Conservation (phyloP, 345 rosid genomes). For the Aquilaria yunnanensis region DNA sequence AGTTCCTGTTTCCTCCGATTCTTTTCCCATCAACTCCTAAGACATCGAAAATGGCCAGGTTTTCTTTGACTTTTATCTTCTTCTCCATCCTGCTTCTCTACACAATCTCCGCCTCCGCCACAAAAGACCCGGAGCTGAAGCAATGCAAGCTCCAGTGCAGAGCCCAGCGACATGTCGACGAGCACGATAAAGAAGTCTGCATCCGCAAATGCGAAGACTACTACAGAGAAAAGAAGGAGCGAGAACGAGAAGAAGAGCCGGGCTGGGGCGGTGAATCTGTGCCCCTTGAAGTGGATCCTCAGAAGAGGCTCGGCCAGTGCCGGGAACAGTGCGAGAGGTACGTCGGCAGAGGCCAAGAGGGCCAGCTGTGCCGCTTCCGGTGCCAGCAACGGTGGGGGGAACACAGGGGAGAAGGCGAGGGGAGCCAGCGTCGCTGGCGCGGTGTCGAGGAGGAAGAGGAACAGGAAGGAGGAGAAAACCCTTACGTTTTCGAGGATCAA, state of each 20-base stretch:
- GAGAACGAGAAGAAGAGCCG: conserved; percentile 7
- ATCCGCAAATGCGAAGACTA: conserved; percentile 26
- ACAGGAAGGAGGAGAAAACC: conserved; percentile 16
- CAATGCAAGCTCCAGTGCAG: conserved; percentile 45
- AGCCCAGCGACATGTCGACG: conserved; percentile 23
- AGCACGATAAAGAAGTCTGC: conserved; percentile 24
- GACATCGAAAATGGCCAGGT: conserved; percentile 18
- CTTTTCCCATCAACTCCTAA: neutral
- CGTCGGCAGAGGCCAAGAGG: conserved; percentile 9
- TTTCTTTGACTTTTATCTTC: conserved; percentile 6
- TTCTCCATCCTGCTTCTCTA: conserved; percentile 13
- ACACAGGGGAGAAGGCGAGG: neutral
- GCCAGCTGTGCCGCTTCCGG: conserved; percentile 19
- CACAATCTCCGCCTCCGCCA: conserved; percentile 20
- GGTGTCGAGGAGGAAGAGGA: neutral
- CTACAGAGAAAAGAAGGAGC: conserved; percentile 17
- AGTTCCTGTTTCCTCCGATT: neutral
- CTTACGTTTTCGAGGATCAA: conserved; percentile 30
- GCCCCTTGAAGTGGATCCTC: neutral
- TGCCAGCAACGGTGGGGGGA: conserved; percentile 25
- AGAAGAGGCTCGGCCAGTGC: conserved; percentile 25
- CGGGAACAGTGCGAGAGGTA: conserved; percentile 21
- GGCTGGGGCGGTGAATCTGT: neutral
- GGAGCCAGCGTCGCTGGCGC: neutral
- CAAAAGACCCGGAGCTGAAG: conserved; percentile 36